A percentile compares a stretch with the other conserved stretches of the same genome.
Conservation (phyloP, 2,329 filamentous ascomycete species). For the Neurospora sp. region DNA sequence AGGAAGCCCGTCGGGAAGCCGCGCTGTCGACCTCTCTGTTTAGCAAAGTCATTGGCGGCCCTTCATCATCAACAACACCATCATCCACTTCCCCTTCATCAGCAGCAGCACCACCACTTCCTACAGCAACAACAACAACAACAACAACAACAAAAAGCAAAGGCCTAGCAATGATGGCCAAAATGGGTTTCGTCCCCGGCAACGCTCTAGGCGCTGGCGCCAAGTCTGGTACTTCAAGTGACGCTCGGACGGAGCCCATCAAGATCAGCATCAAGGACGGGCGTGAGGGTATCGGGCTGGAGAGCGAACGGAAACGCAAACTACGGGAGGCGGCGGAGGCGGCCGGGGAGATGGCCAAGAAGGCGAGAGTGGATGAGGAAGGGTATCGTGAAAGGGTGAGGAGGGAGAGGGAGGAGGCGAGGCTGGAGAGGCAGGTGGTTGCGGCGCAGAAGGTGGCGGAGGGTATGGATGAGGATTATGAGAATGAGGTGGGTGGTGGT, state of each 20-base stretch:
- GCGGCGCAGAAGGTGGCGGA: slow-evolving; percentile 80
- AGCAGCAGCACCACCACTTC: neutral
- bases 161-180: slow-evolving; percentile 92
- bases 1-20: slow-evolving; percentile 59
- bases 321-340: slow-evolving; percentile 50
- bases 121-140: neutral
- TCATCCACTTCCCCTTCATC: neutral
- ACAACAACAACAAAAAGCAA: slow-evolving; percentile 50
- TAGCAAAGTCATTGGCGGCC: slow-evolving; percentile 22
- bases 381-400: slow-evolving; percentile 66
- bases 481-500: slow-evolving; percentile 4
- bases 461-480: slow-evolving; percentile 53
- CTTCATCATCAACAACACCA: slow-evolving; percentile 21
- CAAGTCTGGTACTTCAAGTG: neutral
- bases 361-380: slow-evolving; percentile 43
- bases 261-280: slow-evolving; percentile 67
- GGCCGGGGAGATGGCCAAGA: slow-evolving; percentile 18
- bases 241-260: slow-evolving; percentile 55
- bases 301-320: slow-evolving; percentile 74
- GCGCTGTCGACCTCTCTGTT: slow-evolving; percentile 68
- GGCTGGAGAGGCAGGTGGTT: slow-evolving; percentile 58
- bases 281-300: slow-evolving; percentile 72
- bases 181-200: slow-evolving; percentile 67
- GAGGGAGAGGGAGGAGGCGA: slow-evolving; percentile 57
- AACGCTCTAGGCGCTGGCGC: neutral